phyloP scores from a whole-genome alignment of 352 stramenopile species.

The Globisporangium nunn region DNA sequence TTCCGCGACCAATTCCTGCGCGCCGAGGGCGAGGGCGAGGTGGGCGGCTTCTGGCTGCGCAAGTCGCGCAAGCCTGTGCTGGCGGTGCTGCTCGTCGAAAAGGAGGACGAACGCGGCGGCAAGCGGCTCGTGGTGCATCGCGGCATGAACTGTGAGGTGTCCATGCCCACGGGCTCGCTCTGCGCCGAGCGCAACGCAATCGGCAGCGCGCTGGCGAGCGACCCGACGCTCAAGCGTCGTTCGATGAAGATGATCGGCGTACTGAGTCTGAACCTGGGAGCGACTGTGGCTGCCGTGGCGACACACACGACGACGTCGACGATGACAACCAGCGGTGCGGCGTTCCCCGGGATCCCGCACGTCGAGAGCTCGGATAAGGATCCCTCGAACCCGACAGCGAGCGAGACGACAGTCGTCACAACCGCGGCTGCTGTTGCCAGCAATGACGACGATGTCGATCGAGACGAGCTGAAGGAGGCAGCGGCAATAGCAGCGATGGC shows the following conservation, averaged over 20 bases:
- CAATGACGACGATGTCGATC: not conserved
- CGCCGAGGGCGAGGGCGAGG: constrained; percentile 74
- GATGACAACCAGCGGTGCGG: not conserved
- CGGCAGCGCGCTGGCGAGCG: constrained; percentile 91
- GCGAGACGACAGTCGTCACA: not conserved
- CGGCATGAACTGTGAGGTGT: constrained; percentile 99
- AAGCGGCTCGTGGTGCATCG: constrained; percentile 83
- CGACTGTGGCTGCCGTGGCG: constrained; percentile 5
- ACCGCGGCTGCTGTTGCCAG: not conserved
- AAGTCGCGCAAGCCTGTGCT: constrained; percentile 98
- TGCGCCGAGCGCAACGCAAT: constrained; percentile 98
- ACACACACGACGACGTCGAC: not conserved
- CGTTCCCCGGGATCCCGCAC: not conserved
- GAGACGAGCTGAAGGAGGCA: not conserved
- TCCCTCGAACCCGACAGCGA: not conserved
- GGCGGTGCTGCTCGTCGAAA: constrained; percentile 94
- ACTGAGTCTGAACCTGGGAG: constrained; percentile 77
- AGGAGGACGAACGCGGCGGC: constrained; percentile 32
- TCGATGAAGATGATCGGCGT: constrained; percentile 95
- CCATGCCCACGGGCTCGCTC: constrained; percentile 93
- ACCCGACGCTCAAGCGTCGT: constrained; percentile 89
- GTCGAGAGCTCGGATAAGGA: not conserved
- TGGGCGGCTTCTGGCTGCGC: constrained; percentile 95
- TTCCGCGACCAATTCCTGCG: constrained; percentile 83
- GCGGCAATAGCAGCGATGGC: constrained; percentile 1